Evolutionary conservation across 139 green algal species (phyloP).

Genomic region (Coccomyxa sp.): DNA sequence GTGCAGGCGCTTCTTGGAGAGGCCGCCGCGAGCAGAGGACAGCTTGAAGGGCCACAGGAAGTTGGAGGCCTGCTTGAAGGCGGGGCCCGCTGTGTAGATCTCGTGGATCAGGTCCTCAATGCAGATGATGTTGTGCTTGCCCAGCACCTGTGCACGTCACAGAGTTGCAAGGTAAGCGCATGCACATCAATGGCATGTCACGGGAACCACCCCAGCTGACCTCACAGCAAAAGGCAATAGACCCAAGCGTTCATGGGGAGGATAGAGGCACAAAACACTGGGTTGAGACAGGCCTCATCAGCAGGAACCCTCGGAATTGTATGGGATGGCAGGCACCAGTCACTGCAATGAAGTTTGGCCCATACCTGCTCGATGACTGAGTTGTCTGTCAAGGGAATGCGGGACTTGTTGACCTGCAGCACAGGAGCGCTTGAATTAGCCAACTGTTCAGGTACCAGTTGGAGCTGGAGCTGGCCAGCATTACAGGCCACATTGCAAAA

Average conservation of each 20-base stretch:
- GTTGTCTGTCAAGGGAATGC: conserved; percentile 97
- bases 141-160: conserved; percentile 47
- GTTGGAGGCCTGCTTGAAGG: conserved; percentile 97
- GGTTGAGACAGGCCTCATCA: not conserved
- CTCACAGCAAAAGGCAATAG: not conserved
- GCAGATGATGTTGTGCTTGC: conserved; percentile 95
- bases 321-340: too few species aligned
- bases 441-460: too few species aligned
- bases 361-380: conserved; percentile 87
- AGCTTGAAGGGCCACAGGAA: conserved; percentile 99
- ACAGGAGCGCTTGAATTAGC: not conserved
- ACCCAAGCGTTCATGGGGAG: not conserved
- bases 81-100: conserved; percentile 89
- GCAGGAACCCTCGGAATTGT: not conserved
- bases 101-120: conserved; percentile 99
- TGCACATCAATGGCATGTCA: not conserved
- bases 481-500: too few species aligned
- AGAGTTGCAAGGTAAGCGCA: not conserved
- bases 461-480: too few species aligned
- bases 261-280: too few species aligned
- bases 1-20: conserved; percentile 93
- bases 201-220: not conserved
- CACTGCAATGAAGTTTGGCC: not conserved
- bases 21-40: conserved; percentile 69
- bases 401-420: conserved; percentile 74